Evolutionary conservation across 2,329 filamentous ascomycete species (phyloP).

Genomic region (Aspergillus latus): DNA sequence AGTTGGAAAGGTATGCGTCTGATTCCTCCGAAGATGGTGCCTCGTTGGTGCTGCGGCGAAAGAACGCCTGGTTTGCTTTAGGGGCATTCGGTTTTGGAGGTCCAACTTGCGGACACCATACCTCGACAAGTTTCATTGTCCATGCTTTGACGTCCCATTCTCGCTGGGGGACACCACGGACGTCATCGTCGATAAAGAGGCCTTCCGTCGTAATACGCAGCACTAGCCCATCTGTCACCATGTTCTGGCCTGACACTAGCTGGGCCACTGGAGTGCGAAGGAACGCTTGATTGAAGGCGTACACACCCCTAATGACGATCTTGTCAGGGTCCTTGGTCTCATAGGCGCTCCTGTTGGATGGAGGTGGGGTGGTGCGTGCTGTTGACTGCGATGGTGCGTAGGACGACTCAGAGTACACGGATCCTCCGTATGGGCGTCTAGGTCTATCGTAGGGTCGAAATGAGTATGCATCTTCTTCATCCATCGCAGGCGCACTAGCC

Average conservation of each 20-base stretch:
- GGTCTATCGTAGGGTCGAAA: slow-evolving; percentile 76
- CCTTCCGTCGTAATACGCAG: slow-evolving; percentile 91
- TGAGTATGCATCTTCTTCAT: slow-evolving; percentile 68
- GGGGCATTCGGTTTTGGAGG: slow-evolving; percentile 35
- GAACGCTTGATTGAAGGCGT: slow-evolving; percentile 86
- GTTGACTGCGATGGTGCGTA: slow-evolving; percentile 85
- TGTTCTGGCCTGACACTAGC: slow-evolving; percentile 76
- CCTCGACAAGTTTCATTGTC: slow-evolving; percentile 91
- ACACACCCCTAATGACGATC: slow-evolving; percentile 91
- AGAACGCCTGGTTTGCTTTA: slow-evolving; percentile 34
- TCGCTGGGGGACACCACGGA: slow-evolving; percentile 84
- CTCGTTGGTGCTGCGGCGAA: slow-evolving; percentile 49
- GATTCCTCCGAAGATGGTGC: slow-evolving; percentile 63
- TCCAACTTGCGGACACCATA: slow-evolving; percentile 70
- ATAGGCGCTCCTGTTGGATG: slow-evolving; percentile 75
- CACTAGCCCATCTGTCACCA: slow-evolving; percentile 88
- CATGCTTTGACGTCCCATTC: slow-evolving; percentile 99
- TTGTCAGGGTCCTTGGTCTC: slow-evolving; percentile 90
- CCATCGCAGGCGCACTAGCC: slow-evolving; percentile 47
- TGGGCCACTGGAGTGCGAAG: slow-evolving; percentile 87
- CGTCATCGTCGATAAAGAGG: slow-evolving; percentile 94
- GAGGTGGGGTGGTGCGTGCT: slow-evolving; percentile 77
- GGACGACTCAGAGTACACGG: slow-evolving; percentile 77
- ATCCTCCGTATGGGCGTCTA: slow-evolving; percentile 62
- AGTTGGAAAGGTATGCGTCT: slow-evolving; percentile 62